Percentiles rank a stretch among this genome's conserved stretches.
phyloP scores from a whole-genome alignment of 768 basidiomycete species.

The Ramaria sp. region DNA sequence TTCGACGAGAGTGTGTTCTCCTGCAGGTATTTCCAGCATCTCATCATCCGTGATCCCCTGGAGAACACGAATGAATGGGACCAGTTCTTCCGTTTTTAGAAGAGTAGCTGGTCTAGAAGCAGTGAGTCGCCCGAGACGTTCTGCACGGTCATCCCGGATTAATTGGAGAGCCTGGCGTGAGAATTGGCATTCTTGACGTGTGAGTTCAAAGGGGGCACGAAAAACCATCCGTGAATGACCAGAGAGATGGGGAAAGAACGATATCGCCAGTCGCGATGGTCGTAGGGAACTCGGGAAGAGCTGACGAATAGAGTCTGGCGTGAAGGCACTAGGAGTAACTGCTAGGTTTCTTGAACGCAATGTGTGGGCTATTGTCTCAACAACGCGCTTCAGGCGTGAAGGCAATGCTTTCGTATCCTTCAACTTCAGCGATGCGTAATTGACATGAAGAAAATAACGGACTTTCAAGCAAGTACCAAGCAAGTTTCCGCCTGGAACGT shows the following conservation, averaged over 20 bases:
- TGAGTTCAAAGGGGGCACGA: constrained; percentile 48
- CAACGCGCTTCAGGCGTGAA: constrained; percentile 12
- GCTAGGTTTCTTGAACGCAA: constrained; percentile 36
- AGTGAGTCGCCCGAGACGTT: constrained; percentile 53
- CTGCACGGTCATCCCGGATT: constrained; percentile 58
- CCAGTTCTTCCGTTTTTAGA: neutral
- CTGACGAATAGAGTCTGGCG: constrained; percentile 35
- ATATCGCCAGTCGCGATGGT: constrained; percentile 36
- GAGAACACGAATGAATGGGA: neutral
- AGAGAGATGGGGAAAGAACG: constrained; percentile 58
- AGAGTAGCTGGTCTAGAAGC: constrained; percentile 33
- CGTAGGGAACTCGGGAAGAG: constrained; percentile 39
- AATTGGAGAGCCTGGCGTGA: constrained; percentile 50
- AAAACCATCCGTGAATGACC: constrained; percentile 22
- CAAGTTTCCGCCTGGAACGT: neutral
- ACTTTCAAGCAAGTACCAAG: constrained; percentile 12
- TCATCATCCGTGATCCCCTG: constrained; percentile 6
- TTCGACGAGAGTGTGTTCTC: constrained; percentile 11
- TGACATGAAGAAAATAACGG: constrained; percentile 9
- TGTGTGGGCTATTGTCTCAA: constrained; percentile 26
- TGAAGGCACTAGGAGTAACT: constrained; percentile 34
- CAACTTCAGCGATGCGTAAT: constrained; percentile 21
- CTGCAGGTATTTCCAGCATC: constrained; percentile 8
- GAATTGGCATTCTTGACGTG: constrained; percentile 54
- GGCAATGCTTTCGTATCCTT: constrained; percentile 20